Conservation (phyloP, 2,329 filamentous ascomycete genomes). For the Curvularia hawaiiensis region DNA sequence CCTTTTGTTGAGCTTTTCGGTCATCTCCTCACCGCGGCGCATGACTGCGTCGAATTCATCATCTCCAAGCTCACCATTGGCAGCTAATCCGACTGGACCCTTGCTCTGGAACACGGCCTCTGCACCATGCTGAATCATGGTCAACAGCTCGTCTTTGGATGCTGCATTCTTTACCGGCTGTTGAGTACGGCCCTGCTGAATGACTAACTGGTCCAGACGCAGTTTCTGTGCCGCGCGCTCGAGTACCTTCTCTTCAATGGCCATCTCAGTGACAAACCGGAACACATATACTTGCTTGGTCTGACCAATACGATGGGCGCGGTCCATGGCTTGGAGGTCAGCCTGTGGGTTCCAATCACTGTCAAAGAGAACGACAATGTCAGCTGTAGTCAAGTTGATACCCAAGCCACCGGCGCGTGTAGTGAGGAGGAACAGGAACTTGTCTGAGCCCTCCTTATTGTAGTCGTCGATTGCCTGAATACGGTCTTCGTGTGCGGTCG, state of each 20-base stretch:
- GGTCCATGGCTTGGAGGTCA: slow-evolving; percentile 98
- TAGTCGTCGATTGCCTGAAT: slow-evolving; percentile 98
- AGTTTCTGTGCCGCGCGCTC: slow-evolving; percentile 97
- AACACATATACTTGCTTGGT: slow-evolving; percentile 98
- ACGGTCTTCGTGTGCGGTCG: slow-evolving; percentile 95
- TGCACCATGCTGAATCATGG: slow-evolving; percentile 99
- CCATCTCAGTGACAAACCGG: slow-evolving; percentile 95
- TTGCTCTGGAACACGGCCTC: slow-evolving; percentile 86
- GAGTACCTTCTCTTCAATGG: slow-evolving; percentile 97
- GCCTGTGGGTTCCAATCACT: slow-evolving; percentile 99
- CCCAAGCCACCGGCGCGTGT: slow-evolving; percentile 94
- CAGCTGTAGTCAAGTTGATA: slow-evolving; percentile 93
- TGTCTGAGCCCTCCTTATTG: slow-evolving; percentile 90
- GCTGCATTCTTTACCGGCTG: slow-evolving; percentile 88
- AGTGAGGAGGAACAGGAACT: slow-evolving; percentile 90
- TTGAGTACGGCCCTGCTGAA: slow-evolving; percentile 95
- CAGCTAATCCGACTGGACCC: slow-evolving; percentile 65
- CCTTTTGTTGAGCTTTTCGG: slow-evolving; percentile 86
- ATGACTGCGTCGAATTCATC: slow-evolving; percentile 92
- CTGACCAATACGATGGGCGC: slow-evolving; percentile 96
- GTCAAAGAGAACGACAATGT: slow-evolving; percentile 96
- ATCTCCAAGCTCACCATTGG: slow-evolving; percentile 71
- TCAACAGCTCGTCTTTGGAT: slow-evolving; percentile 93
- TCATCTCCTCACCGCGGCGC: slow-evolving; percentile 83
- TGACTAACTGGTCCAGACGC: slow-evolving; percentile 94